These are phyloP conservation scores for Yarrowia sp. DNA, from an alignment of 805 yeast species.

Conservation along the genomic window DNA sequence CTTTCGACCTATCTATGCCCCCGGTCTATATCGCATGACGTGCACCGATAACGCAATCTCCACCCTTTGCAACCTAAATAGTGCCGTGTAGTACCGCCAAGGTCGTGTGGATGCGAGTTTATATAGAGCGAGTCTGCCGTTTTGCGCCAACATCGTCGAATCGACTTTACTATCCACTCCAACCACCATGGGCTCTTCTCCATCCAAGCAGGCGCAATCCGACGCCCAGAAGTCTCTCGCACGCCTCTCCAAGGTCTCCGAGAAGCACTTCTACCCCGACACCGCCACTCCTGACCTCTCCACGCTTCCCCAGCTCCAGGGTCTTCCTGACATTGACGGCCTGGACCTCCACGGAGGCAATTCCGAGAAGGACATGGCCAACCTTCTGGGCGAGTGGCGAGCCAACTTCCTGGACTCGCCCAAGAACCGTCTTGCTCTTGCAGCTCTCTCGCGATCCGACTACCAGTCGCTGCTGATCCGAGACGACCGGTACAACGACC, in stretches of 20 bases:
- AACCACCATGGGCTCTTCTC: not conserved
- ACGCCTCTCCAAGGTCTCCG: slow-evolving; percentile 14
- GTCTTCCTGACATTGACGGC: slow-evolving; percentile 4
- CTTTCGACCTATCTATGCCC: not conserved
- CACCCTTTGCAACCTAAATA: slow-evolving; percentile 14
- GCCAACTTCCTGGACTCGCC: slow-evolving; percentile 46
- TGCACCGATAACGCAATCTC: slow-evolving; percentile 25
- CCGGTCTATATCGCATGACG: not conserved
- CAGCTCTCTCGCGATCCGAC: slow-evolving; percentile 50
- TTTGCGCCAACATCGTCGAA: too few species aligned
- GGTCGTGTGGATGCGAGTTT: not conserved
- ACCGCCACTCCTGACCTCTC: slow-evolving; percentile 5
- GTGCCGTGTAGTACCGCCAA: slow-evolving; percentile 21
- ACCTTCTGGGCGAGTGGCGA: slow-evolving; percentile 48
- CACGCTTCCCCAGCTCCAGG: slow-evolving; percentile 8
- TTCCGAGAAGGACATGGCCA: slow-evolving; percentile 10
- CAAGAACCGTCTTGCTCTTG: slow-evolving; percentile 53
- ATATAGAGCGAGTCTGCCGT: not conserved
- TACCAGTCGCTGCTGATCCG: slow-evolving; percentile 43
- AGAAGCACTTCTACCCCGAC: slow-evolving; percentile 1
- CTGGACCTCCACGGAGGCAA: slow-evolving; percentile 1
- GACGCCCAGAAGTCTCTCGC: slow-evolving; percentile 18
- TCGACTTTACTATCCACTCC: not conserved
- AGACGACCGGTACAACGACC: slow-evolving; percentile 28
- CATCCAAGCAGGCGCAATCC: not conserved